Percentiles rank a stretch among this genome's conserved stretches.
phyloP scores from a whole-genome alignment of 2,329 filamentous ascomycete genomes.

The Venturia aucupariae region DNA sequence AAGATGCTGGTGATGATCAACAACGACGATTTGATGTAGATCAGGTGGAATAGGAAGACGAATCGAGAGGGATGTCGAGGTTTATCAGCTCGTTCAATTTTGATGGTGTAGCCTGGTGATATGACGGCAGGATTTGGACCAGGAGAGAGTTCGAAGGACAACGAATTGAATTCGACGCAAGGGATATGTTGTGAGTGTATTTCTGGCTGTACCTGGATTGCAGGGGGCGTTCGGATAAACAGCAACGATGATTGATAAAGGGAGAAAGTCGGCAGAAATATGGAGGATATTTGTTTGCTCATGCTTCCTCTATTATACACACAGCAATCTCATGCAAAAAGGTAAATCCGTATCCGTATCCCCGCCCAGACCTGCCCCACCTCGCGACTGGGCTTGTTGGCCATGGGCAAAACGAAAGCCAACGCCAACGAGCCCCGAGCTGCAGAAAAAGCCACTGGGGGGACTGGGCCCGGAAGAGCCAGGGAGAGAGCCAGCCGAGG shows the following conservation, averaged over 20 bases:
- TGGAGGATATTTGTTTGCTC: not conserved
- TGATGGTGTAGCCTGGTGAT: not conserved
- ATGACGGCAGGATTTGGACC: slow-evolving; percentile 2
- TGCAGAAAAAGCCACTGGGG: not conserved
- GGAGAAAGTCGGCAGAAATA: not conserved
- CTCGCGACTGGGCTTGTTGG: not conserved
- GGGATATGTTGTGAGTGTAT: not conserved
- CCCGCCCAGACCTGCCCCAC: not conserved
- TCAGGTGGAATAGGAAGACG: not conserved
- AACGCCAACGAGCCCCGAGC: not conserved
- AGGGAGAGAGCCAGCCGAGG: not conserved
- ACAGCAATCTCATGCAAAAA: slow-evolving; percentile 1
- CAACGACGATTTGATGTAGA: not conserved
- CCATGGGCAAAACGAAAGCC: too few relatives aligned
- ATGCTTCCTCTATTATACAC: not conserved
- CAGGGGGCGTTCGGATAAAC: not conserved
- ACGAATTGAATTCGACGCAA: not conserved
- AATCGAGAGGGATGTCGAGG: not conserved
- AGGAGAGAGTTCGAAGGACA: not conserved
- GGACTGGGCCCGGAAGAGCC: not conserved
- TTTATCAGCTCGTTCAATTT: not conserved
- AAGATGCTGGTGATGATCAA: not conserved
- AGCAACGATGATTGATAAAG: not conserved
- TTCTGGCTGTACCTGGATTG: not conserved
- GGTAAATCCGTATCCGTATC: not conserved